Evolutionary conservation across 83 land plant genomes (phyloP).

Genomic region (Picea mariana): DNA sequence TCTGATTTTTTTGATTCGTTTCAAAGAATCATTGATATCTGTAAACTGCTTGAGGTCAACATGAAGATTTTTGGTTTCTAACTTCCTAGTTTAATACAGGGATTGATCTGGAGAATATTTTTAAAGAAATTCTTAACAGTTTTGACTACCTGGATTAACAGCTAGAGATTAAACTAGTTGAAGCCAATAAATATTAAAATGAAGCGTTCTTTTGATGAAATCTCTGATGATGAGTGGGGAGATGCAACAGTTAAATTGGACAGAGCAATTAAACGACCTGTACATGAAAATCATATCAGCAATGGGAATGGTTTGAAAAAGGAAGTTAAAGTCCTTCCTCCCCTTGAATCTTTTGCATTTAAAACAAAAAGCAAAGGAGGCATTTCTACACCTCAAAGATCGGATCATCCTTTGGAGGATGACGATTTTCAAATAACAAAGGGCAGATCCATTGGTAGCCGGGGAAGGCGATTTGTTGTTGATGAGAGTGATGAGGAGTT

Average conservation of each 20-base stretch:
- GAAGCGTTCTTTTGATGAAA: slow-evolving; percentile 46
- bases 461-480: slow-evolving; percentile 49
- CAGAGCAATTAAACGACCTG: slow-evolving; percentile 37
- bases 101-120: background rate
- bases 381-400: slow-evolving; percentile 13
- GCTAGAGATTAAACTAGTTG: slow-evolving; percentile 18
- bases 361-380: slow-evolving; percentile 15
- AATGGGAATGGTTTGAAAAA: slow-evolving; percentile 16
- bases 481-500: slow-evolving; percentile 36
- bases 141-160: slow-evolving; percentile 9
- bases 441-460: slow-evolving; percentile 19
- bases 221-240: slow-evolving; percentile 79
- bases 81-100: slow-evolving; percentile 5
- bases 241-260: slow-evolving; percentile 56
- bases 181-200: slow-evolving; percentile 5
- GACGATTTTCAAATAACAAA: slow-evolving; percentile 28
- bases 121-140: background rate
- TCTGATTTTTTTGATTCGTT: background rate
- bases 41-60: background rate
- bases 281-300: background rate
- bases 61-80: background rate
- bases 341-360: slow-evolving; percentile 74
- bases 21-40: background rate
- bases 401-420: slow-evolving; percentile 24
- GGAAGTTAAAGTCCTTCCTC: slow-evolving; percentile 35